Conservation (phyloP, 495 filamentous ascomycete species). For the Hypoxylon lenormandii region DNA sequence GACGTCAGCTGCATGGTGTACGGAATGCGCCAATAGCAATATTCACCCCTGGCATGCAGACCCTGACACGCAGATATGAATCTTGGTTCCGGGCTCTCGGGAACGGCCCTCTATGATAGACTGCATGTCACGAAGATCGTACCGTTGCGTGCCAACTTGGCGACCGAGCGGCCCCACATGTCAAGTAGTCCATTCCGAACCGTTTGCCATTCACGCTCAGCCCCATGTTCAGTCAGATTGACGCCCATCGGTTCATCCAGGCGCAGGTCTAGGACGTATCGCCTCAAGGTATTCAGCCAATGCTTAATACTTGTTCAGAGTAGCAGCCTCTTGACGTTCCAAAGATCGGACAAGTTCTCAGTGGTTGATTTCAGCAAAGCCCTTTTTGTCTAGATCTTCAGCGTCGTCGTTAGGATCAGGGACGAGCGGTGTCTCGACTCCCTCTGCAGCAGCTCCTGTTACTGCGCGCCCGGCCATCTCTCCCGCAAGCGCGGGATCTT, state of each 20-base stretch:
- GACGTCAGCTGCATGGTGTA: constrained; percentile 10
- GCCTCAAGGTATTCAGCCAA: background rate
- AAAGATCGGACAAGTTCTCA: constrained; percentile 2
- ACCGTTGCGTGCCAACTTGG: constrained; percentile 8
- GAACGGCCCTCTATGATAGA: background rate
- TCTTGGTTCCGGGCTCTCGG: constrained; percentile 21
- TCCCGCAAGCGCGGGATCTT: constrained; percentile 38
- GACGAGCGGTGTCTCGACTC: constrained; percentile 55
- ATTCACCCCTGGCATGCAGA: constrained; percentile 12
- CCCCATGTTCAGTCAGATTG: background rate
- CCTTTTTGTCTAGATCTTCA: constrained; percentile 68
- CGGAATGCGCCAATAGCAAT: constrained; percentile 1
- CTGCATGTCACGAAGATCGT: background rate
- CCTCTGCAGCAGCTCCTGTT: constrained; percentile 34
- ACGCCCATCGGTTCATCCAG: background rate
- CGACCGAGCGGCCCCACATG: constrained; percentile 1
- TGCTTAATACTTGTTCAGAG: background rate
- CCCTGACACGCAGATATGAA: constrained; percentile 18
- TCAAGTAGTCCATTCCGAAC: background rate
- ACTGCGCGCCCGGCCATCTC: constrained; percentile 46
- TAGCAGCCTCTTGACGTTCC: too few species aligned
- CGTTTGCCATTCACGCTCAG: background rate
- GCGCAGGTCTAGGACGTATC: too few species aligned
- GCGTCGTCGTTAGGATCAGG: constrained; percentile 64
- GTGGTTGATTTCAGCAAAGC: constrained; percentile 67